Conservation (phyloP, 106 monocot species). For the Acorus gramineus region DNA sequence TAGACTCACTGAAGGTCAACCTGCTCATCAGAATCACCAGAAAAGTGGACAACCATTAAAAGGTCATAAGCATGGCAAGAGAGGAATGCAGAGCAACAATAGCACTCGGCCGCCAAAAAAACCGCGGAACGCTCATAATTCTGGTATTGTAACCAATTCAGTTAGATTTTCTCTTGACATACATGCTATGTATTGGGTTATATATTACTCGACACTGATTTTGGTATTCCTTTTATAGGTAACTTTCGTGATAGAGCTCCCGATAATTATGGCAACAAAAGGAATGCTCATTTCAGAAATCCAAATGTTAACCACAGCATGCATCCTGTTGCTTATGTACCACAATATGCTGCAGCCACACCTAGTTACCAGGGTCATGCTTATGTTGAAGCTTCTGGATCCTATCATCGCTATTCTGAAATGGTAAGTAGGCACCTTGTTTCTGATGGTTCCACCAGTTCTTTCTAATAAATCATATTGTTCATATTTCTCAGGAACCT, state of each 20-base stretch:
- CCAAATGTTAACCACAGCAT: too few species aligned
- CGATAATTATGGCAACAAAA: too few species aligned
- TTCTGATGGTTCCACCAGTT: not conserved
- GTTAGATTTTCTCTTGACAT: too few species aligned
- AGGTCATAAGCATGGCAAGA: slow-evolving; percentile 6
- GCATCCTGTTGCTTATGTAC: too few species aligned
- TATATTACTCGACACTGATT: not conserved
- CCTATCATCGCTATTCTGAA: slow-evolving; percentile 18
- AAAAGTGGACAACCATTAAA: not conserved
- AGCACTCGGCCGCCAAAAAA: slow-evolving; percentile 23
- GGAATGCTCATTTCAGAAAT: too few species aligned
- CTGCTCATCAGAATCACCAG: not conserved
- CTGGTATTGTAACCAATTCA: not conserved
- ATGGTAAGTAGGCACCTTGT: slow-evolving; percentile 14
- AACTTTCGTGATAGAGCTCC: not conserved
- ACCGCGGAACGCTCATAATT: slow-evolving; percentile 12
- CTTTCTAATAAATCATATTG: not conserved
- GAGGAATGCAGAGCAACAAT: slow-evolving; percentile 5
- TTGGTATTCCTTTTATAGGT: not conserved
- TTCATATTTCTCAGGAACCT: slow-evolving; percentile 22
- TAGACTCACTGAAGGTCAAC: slow-evolving; percentile 3
- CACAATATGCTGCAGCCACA: slow-evolving; percentile 6
- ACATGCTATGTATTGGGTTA: too few species aligned
- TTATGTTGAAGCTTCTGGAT: slow-evolving; percentile 21
- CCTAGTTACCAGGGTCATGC: slow-evolving; percentile 4